Conservation (phyloP, 129 eudicot genomes). For the Kitagawia praeruptora region DNA sequence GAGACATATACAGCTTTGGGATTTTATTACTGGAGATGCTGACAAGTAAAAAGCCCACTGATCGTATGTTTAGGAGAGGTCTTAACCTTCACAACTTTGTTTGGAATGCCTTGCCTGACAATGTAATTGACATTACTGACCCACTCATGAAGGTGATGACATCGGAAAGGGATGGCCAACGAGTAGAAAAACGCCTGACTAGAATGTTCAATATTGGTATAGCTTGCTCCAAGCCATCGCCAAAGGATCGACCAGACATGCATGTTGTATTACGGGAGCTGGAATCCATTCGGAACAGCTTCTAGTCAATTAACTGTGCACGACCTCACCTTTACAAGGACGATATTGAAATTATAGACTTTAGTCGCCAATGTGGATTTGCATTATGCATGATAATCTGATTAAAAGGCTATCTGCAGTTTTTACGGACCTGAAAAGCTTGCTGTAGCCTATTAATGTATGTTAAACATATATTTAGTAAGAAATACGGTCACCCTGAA, state of each 20-base stretch:
- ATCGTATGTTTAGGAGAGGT: conserved; percentile 10
- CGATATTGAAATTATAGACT: not conserved
- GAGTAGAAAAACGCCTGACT: not conserved
- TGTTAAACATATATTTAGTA: too few species aligned
- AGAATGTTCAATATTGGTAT: conserved; percentile 5
- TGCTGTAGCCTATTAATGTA: not conserved
- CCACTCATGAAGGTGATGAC: not conserved
- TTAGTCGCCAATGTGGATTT: not conserved
- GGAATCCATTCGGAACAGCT: not conserved
- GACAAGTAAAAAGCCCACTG: conserved; percentile 7
- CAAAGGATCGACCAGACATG: conserved; percentile 1
- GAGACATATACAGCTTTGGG: conserved; percentile 8
- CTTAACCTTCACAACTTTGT: conserved; percentile 13
- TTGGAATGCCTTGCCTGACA: conserved; percentile 8
- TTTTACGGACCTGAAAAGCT: not conserved
- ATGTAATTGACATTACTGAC: not conserved
- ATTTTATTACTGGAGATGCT: conserved; percentile 2
- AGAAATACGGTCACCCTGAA: too few species aligned
- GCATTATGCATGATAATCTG: not conserved
- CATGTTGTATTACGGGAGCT: not conserved
- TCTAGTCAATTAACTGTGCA: not conserved
- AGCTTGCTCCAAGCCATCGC: conserved; percentile 6
- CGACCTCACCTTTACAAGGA: not conserved
- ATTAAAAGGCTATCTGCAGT: not conserved
- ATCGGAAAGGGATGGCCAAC: not conserved